Conservation (phyloP, 2,329 filamentous ascomycete species). For the Rhytidhysteron rufulum region DNA sequence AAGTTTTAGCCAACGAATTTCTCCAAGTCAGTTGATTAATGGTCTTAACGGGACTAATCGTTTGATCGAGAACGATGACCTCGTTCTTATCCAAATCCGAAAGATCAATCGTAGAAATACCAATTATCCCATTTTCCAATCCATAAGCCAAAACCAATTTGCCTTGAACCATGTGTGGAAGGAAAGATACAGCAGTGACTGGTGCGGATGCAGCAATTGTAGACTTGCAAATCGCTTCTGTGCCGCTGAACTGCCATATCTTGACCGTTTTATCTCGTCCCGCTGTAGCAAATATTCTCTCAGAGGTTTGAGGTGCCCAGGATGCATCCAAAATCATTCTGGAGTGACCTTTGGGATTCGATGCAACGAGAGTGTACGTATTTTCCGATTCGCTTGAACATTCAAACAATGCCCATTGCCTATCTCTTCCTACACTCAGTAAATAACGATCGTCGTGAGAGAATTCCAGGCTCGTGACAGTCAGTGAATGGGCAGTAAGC, state of each 20-base stretch:
- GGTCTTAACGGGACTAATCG: slow-evolving; percentile 5
- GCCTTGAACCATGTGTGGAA: neutral
- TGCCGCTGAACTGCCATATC: slow-evolving; percentile 46
- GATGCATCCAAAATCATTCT: slow-evolving; percentile 88
- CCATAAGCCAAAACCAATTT: slow-evolving; percentile 7
- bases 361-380: slow-evolving; percentile 56
- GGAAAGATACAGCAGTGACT: slow-evolving; percentile 32
- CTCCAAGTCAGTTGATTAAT: slow-evolving; percentile 9
- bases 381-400: slow-evolving; percentile 38
- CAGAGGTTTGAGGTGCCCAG: slow-evolving; percentile 61
- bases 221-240: slow-evolving; percentile 14
- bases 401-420: slow-evolving; percentile 84
- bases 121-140: slow-evolving; percentile 6
- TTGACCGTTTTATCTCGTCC: slow-evolving; percentile 82
- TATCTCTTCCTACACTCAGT: slow-evolving; percentile 84
- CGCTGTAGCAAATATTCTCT: slow-evolving; percentile 72
- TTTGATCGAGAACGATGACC: slow-evolving; percentile 2
- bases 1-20: too few relatives aligned
- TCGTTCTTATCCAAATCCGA: neutral
- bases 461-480: slow-evolving; percentile 78
- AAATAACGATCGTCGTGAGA: slow-evolving; percentile 69
- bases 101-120: neutral
- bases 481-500: slow-evolving; percentile 80
- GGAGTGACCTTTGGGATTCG: slow-evolving; percentile 80
- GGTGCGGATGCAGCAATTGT: slow-evolving; percentile 20